Conservation (phyloP, 305 asterid genomes). For the Solanum hybrid region DNA sequence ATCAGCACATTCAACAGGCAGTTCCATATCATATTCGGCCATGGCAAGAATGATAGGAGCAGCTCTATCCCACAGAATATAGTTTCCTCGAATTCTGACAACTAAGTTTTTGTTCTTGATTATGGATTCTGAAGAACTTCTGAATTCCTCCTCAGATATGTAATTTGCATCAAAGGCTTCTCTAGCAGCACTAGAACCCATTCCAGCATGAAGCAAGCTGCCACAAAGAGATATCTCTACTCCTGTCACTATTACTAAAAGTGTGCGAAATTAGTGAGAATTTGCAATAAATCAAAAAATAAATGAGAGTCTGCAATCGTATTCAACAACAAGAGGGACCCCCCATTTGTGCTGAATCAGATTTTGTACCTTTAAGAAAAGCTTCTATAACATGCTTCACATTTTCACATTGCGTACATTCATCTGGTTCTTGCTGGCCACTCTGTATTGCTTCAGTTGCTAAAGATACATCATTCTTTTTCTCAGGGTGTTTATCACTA, state of each 20-base stretch:
- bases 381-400: conserved; percentile 24
- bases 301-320: conserved; percentile 4
- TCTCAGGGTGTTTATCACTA: conserved; percentile 20
- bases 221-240: conserved; percentile 70
- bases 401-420: conserved; percentile 20
- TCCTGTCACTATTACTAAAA: conserved; percentile 29
- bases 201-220: conserved; percentile 56
- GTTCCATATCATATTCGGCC: conserved; percentile 52
- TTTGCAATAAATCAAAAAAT: conserved; percentile 2
- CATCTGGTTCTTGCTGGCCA: conserved; percentile 25
- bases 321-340: neutral
- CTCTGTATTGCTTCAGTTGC: conserved; percentile 8
- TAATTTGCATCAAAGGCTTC: conserved; percentile 47
- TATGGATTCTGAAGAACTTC: conserved; percentile 40
- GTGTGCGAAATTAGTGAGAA: neutral
- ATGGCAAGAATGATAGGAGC: conserved; percentile 54
- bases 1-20: conserved; percentile 34
- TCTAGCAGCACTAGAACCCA: conserved; percentile 62
- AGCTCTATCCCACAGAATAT: conserved; percentile 73
- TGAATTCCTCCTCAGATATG: conserved; percentile 52
- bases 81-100: conserved; percentile 52
- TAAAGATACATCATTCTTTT: conserved; percentile 25
- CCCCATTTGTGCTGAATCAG: conserved; percentile 33
- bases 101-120: conserved; percentile 50
- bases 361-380: conserved; percentile 17